Percentiles rank a stretch among this genome's conserved stretches.
phyloP scores from a whole-genome alignment of 345 rosid species.

The Iberis pinnata region DNA sequence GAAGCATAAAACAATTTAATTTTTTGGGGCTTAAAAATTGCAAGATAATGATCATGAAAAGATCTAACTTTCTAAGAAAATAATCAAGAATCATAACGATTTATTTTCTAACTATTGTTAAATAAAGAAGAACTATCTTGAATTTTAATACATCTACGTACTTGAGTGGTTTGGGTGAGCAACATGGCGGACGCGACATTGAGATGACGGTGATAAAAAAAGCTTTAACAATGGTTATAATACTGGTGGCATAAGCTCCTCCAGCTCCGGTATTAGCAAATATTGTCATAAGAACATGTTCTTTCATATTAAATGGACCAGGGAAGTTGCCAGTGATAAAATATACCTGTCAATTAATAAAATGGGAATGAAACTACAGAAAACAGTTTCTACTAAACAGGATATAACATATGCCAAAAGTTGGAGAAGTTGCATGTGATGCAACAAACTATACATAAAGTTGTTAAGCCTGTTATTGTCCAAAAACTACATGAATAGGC shows the following conservation, averaged over 20 bases:
- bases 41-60: no score
- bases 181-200: slow-evolving; percentile 32
- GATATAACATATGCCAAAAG: background rate
- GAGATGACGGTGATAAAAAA: slow-evolving; percentile 38
- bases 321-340: no score
- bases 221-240: slow-evolving; percentile 41
- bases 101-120: no score
- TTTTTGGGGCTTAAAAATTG: no score
- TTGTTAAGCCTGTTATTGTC: no score
- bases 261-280: slow-evolving; percentile 46
- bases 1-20: no score
- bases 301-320: no score
- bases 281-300: slow-evolving; percentile 51
- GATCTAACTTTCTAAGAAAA: no score
- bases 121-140: no score
- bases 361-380: background rate
- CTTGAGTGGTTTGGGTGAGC: slow-evolving; percentile 72
- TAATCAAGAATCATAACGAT: slow-evolving; percentile 3
- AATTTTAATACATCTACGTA: slow-evolving; percentile 19
- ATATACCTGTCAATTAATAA: background rate
- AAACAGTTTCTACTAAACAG: background rate
- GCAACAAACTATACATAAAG: background rate
- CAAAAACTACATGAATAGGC: background rate
- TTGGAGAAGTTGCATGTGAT: background rate
- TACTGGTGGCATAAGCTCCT: slow-evolving; percentile 38